phyloP scores from a whole-genome alignment of 768 basidiomycete genomes.

The Megacollybia marginata region DNA sequence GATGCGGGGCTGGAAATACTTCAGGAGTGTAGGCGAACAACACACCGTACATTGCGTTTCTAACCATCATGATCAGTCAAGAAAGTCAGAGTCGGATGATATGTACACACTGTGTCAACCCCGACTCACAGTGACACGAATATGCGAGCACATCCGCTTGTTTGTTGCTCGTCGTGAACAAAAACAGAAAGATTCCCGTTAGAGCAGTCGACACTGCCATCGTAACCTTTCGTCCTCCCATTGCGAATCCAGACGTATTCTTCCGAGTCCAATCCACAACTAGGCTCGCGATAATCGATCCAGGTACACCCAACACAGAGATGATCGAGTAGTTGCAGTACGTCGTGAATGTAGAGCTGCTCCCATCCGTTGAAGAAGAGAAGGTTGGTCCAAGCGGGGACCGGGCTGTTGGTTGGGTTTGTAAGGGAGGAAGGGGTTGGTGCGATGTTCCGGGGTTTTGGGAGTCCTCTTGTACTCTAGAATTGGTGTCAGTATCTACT shows the following conservation, averaged over 20 bases:
- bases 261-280: conserved; percentile 37
- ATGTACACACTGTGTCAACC: conserved; percentile 31
- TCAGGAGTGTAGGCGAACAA: conserved; percentile 55
- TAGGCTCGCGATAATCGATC: conserved; percentile 36
- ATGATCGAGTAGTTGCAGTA: conserved; percentile 46
- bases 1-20: conserved; percentile 49
- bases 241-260: conserved; percentile 17
- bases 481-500: too few relatives aligned
- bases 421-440: too few relatives aligned
- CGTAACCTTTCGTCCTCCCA: conserved; percentile 41
- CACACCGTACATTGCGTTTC: conserved; percentile 28
- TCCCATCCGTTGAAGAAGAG: too few relatives aligned
- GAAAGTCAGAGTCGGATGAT: background rate
- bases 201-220: conserved; percentile 36
- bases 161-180: conserved; percentile 41
- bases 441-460: too few relatives aligned
- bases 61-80: background rate
- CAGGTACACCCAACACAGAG: conserved; percentile 38
- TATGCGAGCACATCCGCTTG: conserved; percentile 33
- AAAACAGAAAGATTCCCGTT: conserved; percentile 41
- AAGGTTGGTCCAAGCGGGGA: too few relatives aligned
- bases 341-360: conserved; percentile 19
- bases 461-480: too few relatives aligned
- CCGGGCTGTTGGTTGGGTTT: too few relatives aligned
- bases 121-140: conserved; percentile 36